These are phyloP conservation scores for Mucor lusitanicus DNA, from an alignment of 371 early-diverging fungal genomes.

Conservation along the genomic window DNA sequence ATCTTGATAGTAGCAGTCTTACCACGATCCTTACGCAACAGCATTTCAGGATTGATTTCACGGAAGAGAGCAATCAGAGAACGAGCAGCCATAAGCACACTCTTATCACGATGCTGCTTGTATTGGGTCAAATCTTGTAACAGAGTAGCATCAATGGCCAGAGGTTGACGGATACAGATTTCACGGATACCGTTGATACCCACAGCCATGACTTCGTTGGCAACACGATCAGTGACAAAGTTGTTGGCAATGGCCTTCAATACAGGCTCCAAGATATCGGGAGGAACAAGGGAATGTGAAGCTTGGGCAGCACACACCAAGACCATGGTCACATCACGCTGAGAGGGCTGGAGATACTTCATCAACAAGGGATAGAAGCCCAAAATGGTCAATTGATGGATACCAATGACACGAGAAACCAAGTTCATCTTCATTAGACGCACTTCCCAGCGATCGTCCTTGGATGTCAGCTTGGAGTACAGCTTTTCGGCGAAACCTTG, in stretches of 20 bases:
- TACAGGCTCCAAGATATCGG: slow-evolving; percentile 85
- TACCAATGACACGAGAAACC: slow-evolving; percentile 90
- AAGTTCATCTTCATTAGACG: slow-evolving; percentile 90
- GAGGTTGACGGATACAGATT: slow-evolving; percentile 85
- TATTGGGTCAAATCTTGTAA: slow-evolving; percentile 89
- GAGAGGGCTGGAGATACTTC: slow-evolving; percentile 92
- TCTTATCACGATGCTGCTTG: slow-evolving; percentile 91
- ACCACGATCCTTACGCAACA: slow-evolving; percentile 90
- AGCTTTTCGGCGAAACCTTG: slow-evolving; percentile 94
- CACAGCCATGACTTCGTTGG: slow-evolving; percentile 93
- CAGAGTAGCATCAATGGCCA: slow-evolving; percentile 87
- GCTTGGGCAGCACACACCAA: slow-evolving; percentile 91
- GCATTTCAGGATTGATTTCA: slow-evolving; percentile 91
- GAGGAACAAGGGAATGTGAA: slow-evolving; percentile 89
- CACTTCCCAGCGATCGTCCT: slow-evolving; percentile 84
- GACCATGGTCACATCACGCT: slow-evolving; percentile 91
- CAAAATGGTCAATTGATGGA: slow-evolving; percentile 89
- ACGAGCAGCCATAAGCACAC: slow-evolving; percentile 88
- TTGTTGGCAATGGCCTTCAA: slow-evolving; percentile 90
- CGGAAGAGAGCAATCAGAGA: slow-evolving; percentile 89
- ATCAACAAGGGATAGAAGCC: slow-evolving; percentile 87
- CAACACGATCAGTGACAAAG: slow-evolving; percentile 90
- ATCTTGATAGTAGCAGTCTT: slow-evolving; percentile 75
- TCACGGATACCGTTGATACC: slow-evolving; percentile 94
- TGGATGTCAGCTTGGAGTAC: slow-evolving; percentile 69